Percentiles rank a stretch among this genome's conserved stretches.
Conservation (phyloP, 2,329 filamentous ascomycete species). For the Camptophora hylomeconis region DNA sequence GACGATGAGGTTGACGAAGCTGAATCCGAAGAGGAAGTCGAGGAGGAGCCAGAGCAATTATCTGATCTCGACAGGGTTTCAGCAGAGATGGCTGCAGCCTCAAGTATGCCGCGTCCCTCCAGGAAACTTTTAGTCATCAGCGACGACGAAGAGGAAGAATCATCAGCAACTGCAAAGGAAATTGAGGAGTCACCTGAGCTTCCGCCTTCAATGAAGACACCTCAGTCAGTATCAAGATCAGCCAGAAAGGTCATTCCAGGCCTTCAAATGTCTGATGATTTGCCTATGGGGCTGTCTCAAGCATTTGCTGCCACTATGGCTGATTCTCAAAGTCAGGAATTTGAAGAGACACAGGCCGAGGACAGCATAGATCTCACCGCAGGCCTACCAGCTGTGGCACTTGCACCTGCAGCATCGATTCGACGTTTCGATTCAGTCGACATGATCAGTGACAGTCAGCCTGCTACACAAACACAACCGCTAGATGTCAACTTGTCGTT, state of each 20-base stretch:
- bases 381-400: slow-evolving; percentile 37
- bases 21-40: slow-evolving; percentile 18
- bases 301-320: slow-evolving; percentile 87
- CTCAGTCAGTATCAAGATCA: slow-evolving; percentile 54
- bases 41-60: slow-evolving; percentile 18
- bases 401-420: slow-evolving; percentile 42
- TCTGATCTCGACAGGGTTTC: slow-evolving; percentile 32
- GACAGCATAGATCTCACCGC: slow-evolving; percentile 40
- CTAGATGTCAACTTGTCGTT: slow-evolving; percentile 42
- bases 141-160: slow-evolving; percentile 50
- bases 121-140: slow-evolving; percentile 46
- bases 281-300: slow-evolving; percentile 62
- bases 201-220: slow-evolving; percentile 26
- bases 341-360: slow-evolving; percentile 25
- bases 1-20: slow-evolving; percentile 25
- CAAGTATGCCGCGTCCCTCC: slow-evolving; percentile 34
- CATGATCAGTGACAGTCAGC: slow-evolving; percentile 45
- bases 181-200: slow-evolving; percentile 15
- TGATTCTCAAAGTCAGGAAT: slow-evolving; percentile 28
- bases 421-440: slow-evolving; percentile 49
- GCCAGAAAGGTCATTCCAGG: slow-evolving; percentile 60
- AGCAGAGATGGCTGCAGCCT: slow-evolving; percentile 12
- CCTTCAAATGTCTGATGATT: slow-evolving; percentile 37
- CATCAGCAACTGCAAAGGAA: slow-evolving; percentile 6
- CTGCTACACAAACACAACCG: slow-evolving; percentile 27